phyloP scores from a whole-genome alignment of 2,329 filamentous ascomycete species.

The Daldinia sp. region DNA sequence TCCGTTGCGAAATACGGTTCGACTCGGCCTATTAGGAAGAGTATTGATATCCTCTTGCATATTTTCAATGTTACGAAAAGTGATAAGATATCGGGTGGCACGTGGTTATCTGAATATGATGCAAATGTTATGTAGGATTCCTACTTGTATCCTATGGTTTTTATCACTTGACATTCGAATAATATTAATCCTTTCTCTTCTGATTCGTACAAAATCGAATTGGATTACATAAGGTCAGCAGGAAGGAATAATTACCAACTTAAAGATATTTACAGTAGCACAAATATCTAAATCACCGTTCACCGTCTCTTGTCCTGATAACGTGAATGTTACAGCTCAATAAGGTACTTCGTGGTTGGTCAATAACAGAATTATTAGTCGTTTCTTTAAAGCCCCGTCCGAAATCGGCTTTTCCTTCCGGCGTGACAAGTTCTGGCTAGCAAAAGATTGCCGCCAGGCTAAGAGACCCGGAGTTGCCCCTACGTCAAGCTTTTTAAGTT shows the following conservation, averaged over 20 bases:
- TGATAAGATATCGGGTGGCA: slow-evolving; percentile 7
- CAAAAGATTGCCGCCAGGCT: slow-evolving; percentile 22
- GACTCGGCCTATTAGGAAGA: slow-evolving; percentile 20
- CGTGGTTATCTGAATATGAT: slow-evolving; percentile 16
- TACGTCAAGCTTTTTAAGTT: slow-evolving; percentile 9
- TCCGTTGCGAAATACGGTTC: slow-evolving; percentile 7
- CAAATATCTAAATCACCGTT: not conserved
- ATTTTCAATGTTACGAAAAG: slow-evolving; percentile 2
- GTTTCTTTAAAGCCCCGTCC: slow-evolving; percentile 17
- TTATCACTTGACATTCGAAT: not conserved
- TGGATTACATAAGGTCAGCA: not conserved
- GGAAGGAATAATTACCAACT: not conserved
- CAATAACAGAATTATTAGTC: slow-evolving; percentile 11
- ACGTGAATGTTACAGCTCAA: slow-evolving; percentile 20
- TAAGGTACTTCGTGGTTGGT: slow-evolving; percentile 22
- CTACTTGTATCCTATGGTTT: not conserved
- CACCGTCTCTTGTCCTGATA: slow-evolving; percentile 19
- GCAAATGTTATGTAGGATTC: slow-evolving; percentile 11
- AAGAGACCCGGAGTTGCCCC: slow-evolving; percentile 10
- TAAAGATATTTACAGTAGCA: not conserved
- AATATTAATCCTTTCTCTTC: not conserved
- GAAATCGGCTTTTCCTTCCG: slow-evolving; percentile 38
- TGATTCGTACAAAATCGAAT: not conserved
- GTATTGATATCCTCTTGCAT: slow-evolving; percentile 27
- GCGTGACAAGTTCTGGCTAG: slow-evolving; percentile 19